phyloP scores from a whole-genome alignment of 169 alveolate species.

The Besnoitia besnoiti region DNA sequence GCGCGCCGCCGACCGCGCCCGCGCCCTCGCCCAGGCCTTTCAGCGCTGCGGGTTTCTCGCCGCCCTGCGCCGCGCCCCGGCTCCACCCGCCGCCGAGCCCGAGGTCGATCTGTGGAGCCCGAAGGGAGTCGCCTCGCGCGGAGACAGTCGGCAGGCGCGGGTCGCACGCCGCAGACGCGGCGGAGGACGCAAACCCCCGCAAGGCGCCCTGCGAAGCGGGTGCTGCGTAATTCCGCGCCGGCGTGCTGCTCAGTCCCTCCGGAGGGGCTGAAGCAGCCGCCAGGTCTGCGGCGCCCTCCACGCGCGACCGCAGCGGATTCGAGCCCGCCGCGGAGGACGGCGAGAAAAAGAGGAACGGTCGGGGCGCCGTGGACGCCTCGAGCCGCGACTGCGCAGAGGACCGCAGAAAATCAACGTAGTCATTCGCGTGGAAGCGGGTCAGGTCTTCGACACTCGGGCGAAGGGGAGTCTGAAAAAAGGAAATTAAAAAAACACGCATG shows the following conservation, averaged over 20 bases:
- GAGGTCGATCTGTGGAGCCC: background rate
- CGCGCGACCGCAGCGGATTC: background rate
- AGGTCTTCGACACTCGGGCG: constrained; percentile 55
- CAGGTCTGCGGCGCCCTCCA: background rate
- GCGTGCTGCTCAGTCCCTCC: background rate
- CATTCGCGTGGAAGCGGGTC: constrained; percentile 67
- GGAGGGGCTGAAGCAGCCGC: background rate
- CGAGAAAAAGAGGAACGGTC: background rate
- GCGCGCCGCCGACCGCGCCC: background rate
- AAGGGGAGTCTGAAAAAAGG: constrained; percentile 38
- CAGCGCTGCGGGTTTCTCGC: background rate
- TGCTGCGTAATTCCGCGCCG: background rate
- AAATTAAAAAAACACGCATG: no score
- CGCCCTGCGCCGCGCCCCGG: background rate
- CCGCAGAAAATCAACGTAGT: constrained; percentile 55
- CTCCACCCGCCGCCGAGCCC: background rate
- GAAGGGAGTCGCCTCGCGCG: background rate
- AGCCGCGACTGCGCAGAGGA: constrained; percentile 24
- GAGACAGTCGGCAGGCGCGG: background rate
- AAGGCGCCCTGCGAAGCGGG: background rate
- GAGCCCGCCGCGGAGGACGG: background rate
- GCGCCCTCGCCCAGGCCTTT: background rate
- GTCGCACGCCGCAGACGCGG: background rate
- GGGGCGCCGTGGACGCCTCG: background rate
- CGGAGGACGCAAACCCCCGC: background rate